A percentile compares a stretch with the other conserved stretches of the same genome.
phyloP scores from a whole-genome alignment of 2,329 filamentous ascomycete genomes.

The Hypoxylon sp. region DNA sequence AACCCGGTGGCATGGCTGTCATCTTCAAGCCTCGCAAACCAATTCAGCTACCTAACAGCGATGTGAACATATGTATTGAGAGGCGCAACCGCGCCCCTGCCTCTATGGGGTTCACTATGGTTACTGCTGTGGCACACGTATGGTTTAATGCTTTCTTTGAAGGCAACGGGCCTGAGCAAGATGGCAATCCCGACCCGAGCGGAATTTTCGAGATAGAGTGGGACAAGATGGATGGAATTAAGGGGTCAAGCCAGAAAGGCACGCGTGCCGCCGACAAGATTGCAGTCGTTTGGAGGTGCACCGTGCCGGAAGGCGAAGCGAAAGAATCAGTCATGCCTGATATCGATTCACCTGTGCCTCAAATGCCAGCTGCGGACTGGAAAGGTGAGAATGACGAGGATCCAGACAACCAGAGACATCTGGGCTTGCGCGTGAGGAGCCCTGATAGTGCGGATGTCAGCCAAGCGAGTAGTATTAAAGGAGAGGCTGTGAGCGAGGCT shows the following conservation, averaged over 20 bases:
- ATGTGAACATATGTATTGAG: constrained; percentile 92
- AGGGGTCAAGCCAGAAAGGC: constrained; percentile 87
- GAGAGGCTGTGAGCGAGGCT: constrained; percentile 44
- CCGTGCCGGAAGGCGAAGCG: constrained; percentile 46
- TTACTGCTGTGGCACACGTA: constrained; percentile 91
- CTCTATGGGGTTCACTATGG: constrained; percentile 86
- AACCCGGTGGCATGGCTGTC: constrained; percentile 77
- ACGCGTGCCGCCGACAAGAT: constrained; percentile 84
- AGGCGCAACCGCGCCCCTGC: constrained; percentile 83
- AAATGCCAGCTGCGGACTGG: constrained; percentile 81
- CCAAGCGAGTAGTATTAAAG: constrained; percentile 77
- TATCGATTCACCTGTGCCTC: constrained; percentile 75
- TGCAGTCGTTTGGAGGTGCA: constrained; percentile 83
- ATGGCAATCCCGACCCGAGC: constrained; percentile 74
- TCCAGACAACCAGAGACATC: constrained; percentile 68
- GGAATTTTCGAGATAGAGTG: constrained; percentile 72
- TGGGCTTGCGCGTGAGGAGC: constrained; percentile 76
- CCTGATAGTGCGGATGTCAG: constrained; percentile 77
- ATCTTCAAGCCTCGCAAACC: constrained; percentile 80
- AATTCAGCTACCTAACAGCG: constrained; percentile 81
- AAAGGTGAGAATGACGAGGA: constrained; percentile 67
- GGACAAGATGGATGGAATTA: constrained; percentile 90
- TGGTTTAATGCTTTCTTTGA: constrained; percentile 99
- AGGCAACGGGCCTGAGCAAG: constrained; percentile 78
- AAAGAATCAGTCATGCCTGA: constrained; percentile 68